Base-by-base conservation (phyloP, 306 rosid genomes). In the Canavalia ensiformis region DNA sequence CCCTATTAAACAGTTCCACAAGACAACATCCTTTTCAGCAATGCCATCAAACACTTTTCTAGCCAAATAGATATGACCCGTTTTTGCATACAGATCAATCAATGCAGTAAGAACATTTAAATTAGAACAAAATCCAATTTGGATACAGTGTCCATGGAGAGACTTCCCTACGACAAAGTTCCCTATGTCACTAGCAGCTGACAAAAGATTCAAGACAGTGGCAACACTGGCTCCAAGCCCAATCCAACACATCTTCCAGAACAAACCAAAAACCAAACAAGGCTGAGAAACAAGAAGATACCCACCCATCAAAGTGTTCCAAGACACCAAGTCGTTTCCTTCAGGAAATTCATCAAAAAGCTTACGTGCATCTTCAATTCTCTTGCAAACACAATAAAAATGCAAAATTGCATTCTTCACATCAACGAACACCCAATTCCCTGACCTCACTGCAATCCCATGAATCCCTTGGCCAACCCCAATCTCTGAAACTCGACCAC, bases 241-340 rank as follows among this genome's bases (percentile, higher is more conserved):
- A 49, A 31, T 54, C n/a, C 85, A 44, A 45, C 84, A 58, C 90
- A 89, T 85, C 75, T 85, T 71, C 75, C 70, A 75, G 49, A 88
- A 90, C 77, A 90, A 77, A 28, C 77, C 87, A 31, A 87, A 83
- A 69, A 89, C 88, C 75, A 80, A 75, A 80, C 2, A 55, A 45
- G 87, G 87, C 79, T 85, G 78, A 52, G 87, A 85, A 25, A 64
- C 77, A 74, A 77, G 67, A 89, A 90, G 84, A 81, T 84, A 91
- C 62, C 94, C 94, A 51, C 89, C 88, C 91, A 91, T 85, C 83
- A 91, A 77, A 84, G 84, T 87, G 87, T 89, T 92, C 89, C 89
- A 92, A 4, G 94, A 85, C 11, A 92, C 88, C 86, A 84, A 46
- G 72, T 92, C 94, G 63, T 89, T 88, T 78, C 71, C 31, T 13